Base-by-base conservation (phyloP, 2,329 filamentous ascomycete genomes). In the Colletotrichum siamense region DNA sequence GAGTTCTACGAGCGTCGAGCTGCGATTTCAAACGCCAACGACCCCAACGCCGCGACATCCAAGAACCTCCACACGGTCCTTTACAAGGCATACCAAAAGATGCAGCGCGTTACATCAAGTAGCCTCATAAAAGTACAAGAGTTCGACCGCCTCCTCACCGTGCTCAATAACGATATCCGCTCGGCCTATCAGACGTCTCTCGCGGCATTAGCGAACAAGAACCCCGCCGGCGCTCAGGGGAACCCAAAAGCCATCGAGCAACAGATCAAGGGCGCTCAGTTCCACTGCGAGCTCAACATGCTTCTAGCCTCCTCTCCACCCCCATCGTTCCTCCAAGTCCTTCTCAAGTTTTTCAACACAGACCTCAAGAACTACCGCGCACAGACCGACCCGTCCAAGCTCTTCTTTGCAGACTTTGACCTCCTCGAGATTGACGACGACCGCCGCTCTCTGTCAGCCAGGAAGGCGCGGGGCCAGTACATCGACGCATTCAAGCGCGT, bases 321-420 rank as follows among this genome's bases (percentile, higher is more conserved):
- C 12, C 82, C 85, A 2, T 82, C 84, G 3, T 90, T 92, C 79
- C 82, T 89, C 30, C 81, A 86, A 18, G 91, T 94, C 44, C 88
- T 95, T n/a, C 90, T 92, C 77, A 91, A 91, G 71, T 89, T 94
- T 75, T 92, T 96, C 75, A 88, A 88, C 36, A 86, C 87, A 32
- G 90, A 92, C 62, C 84, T 95, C 32, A 87, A 87, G 0, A 87
- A 88, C 24, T 89, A 96, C 70, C 88, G 90, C 55, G 86, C 87
- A 7, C 88, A 90, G 71, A 89, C 93, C 13, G 92, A 97, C 78
- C 89, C 92, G 32, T 90, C 93, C 12, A 89, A 89, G 76, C 88
- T 98, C 65, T 95, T 94, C 85, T 94, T 95, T 84, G 91, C 91
- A 65, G 92, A 97, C 81, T 95, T 93, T 71, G 88, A 88, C 65